Evolutionary conservation across 176 grass and related monocot species (phyloP), one percentile per base, ranked within the genome.

Genomic region (Triticum turgidum): DNA sequence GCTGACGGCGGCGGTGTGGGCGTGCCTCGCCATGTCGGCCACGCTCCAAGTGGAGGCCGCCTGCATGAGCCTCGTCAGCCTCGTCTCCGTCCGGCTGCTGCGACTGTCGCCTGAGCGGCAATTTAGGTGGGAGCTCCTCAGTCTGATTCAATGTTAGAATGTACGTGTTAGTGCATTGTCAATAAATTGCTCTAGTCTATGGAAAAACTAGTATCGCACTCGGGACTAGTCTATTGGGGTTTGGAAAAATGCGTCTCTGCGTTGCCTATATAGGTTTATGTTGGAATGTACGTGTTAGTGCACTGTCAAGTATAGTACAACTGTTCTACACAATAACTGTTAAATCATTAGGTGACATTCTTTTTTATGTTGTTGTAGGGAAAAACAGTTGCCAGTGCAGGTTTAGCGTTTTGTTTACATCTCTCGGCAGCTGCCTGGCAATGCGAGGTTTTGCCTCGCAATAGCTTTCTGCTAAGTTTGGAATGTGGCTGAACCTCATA

Each of bases 11-110:
- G 29, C 29, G 29, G 29, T 30, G 29, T 3, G 29, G 29, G 29
- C 29, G 29, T 30, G 29, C 90, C 71, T 98, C 82, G 79, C 41
- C 9, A 93, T 95, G 91, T 98, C 96, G 56, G 87, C 83, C 69
- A 94, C 96, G 84, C 88, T 98, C n/a, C 84, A 96, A 33, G 29
- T 86, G 2, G 96, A 98, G 92, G 94, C 83, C 84, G 76, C 92
- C 32, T 94, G 73, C 65, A 98, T 96, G 96, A 87, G 88, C 74
- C 51, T 89, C 21, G 88, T 87, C 79, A 89, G 91, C 75, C 61
- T 94, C 66, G 87, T 37, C 24, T 89, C 70, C 62, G 83, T 90
- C 30, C 82, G 13, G 65, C 52, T 82, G 17, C 79, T 87, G 73
- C 67, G 88, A 18, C 69, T 88, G 35, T 80, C 54, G 47, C 81